Evolutionary conservation across 23 red algal species (phyloP), one percentile per base, ranked within the genome.

Genomic region (Cyanidioschyzon merolae): DNA sequence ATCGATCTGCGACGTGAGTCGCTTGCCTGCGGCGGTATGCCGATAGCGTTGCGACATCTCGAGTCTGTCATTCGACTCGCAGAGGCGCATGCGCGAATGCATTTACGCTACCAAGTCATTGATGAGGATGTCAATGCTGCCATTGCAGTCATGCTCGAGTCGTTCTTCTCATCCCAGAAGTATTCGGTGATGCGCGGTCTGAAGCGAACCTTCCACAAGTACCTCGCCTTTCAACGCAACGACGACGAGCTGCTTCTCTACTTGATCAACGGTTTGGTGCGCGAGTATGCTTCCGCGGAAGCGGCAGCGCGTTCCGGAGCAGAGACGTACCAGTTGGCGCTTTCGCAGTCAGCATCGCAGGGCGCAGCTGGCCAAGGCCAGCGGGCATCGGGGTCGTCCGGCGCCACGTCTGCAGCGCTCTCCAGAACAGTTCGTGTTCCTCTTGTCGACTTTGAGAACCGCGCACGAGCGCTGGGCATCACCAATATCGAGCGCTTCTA

Each of bases 141-240:
- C 57, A 91, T 98, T 32, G 82, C 86, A 0, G 88, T 98, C 34
- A 91, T 89, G 82, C 59, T 98, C 34, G 94, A 91, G 67, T 98
- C 94, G 3, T 98, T 98, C 76, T 98, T 98, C 50, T 74, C 82
- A 38, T 85, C 83, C 40, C 94, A 98, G 77, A 98, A 98, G 57
- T 98, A 92, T 76, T 89, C 94, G 18, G 67, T 98, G 34, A 89
- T 88, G 76, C 88, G 94, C 21, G 83, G 87, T 37, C 82, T 98
- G 50, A 79, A 83, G 3, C 81, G 88, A 31, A 80, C 58, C 16
- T 98, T 98, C 68, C 79, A 86, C 80, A 83, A 87, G 57, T 98
- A 91, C 54, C 74, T 98, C 37, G 77, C 85, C 1, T 91, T 82
- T 74, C 68, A 83, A 38, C 83, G 82, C 34, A 85, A 98, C 79